Percentiles rank a stretch among this genome's conserved stretches.
Conservation (phyloP, 1,284 basidiomycete genomes). For the Microbotryomycetes sp. region DNA sequence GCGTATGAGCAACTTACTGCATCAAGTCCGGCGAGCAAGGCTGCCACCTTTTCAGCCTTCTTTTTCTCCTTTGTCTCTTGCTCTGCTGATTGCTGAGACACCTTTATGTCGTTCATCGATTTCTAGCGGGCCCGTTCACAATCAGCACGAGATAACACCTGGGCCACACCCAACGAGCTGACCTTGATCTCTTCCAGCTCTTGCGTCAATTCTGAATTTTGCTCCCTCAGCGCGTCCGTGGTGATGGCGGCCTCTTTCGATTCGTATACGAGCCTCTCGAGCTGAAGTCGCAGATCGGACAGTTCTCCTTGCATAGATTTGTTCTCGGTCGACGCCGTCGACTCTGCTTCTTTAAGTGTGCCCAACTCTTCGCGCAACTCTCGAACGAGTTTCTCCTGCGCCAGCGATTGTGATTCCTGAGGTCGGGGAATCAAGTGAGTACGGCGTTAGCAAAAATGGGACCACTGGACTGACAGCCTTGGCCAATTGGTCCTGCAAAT, state of each 20-base stretch:
- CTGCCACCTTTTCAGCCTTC: constrained; percentile 99
- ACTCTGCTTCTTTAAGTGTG: constrained; percentile 83
- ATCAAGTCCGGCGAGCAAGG: constrained; percentile 99
- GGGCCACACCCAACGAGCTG: neutral
- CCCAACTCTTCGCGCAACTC: constrained; percentile 62
- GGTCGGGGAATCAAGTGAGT: neutral
- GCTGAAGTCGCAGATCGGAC: constrained; percentile 83
- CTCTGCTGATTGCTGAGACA: constrained; percentile 71
- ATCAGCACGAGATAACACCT: constrained; percentile 2
- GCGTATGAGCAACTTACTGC: constrained; percentile 49
- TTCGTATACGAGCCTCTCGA: constrained; percentile 89
- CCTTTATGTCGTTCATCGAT: constrained; percentile 67
- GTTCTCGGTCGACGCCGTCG: constrained; percentile 74
- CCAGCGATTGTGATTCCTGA: constrained; percentile 63
- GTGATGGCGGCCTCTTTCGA: constrained; percentile 90
- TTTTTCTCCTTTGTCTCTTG: constrained; percentile 96
- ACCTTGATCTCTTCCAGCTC: constrained; percentile 80
- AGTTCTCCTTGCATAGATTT: constrained; percentile 71
- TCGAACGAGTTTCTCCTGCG: constrained; percentile 58
- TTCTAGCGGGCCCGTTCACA: constrained; percentile 43
- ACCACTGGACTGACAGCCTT: constrained; percentile 53
- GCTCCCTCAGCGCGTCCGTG: constrained; percentile 93
- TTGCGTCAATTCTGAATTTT: constrained; percentile 75
- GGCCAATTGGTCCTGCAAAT: constrained; percentile 84
- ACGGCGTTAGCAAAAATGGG: neutral